A percentile compares a stretch with the other conserved stretches of the same genome.
These are phyloP conservation scores for Niveomyces coronatus DNA, from an alignment of 2,329 filamentous ascomycete genomes.

Conservation along the genomic window DNA sequence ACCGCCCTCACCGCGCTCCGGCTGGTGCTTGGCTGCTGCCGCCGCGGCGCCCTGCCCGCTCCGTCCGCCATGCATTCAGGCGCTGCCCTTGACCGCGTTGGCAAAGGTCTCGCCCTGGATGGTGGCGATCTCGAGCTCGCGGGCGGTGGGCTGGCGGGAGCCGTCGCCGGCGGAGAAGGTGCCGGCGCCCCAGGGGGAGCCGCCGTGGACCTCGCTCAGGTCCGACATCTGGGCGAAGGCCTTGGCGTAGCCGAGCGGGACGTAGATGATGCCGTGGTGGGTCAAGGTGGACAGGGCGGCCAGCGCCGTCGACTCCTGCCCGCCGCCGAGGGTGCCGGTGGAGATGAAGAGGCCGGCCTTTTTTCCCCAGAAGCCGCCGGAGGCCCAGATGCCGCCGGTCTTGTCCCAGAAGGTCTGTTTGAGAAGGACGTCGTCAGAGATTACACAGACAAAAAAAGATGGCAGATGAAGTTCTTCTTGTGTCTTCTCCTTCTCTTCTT, in stretches of 20 bases:
- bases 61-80: constrained; percentile 67
- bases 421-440: not conserved
- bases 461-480: too few relatives aligned
- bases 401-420: constrained; percentile 73
- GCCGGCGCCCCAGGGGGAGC: constrained; percentile 85
- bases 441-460: too few relatives aligned
- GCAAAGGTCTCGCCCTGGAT: constrained; percentile 84
- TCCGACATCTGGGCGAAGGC: constrained; percentile 61
- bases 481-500: too few relatives aligned
- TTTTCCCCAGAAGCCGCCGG: constrained; percentile 74
- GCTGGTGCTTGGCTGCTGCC: constrained; percentile 11
- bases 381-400: constrained; percentile 74
- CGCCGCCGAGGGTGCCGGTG: constrained; percentile 75
- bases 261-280: constrained; percentile 93
- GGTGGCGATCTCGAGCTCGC: constrained; percentile 70
- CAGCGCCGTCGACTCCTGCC: constrained; percentile 83
- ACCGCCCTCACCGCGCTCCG: too few relatives aligned
- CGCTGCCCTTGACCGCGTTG: constrained; percentile 47
- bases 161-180: constrained; percentile 76
- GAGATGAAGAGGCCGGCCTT: constrained; percentile 85
- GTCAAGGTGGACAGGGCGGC: constrained; percentile 72
- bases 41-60: constrained; percentile 17
- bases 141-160: constrained; percentile 64
- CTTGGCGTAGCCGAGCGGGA: constrained; percentile 88
- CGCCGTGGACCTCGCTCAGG: constrained; percentile 72